Conservation (phyloP, 306 rosid species). For the Crataegus laevigata region DNA sequence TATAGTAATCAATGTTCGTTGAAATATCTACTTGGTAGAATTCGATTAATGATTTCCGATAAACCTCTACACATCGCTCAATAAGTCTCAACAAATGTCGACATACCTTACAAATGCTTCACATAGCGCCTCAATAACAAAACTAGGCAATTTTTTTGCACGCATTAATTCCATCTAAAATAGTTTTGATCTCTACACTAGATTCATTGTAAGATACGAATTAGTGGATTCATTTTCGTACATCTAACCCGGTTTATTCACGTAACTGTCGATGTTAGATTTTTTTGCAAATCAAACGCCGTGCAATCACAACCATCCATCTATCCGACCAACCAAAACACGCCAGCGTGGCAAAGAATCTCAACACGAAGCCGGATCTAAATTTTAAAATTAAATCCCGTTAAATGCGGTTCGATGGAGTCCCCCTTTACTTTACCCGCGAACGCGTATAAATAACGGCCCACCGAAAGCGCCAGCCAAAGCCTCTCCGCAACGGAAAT, state of each 20-base stretch:
- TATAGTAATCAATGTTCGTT: no score
- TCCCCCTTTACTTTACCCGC: neutral
- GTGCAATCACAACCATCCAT: neutral
- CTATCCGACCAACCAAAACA: neutral
- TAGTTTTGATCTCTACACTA: no score
- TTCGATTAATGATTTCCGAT: no score
- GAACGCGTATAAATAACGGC: neutral
- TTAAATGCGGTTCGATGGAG: constrained; percentile 11
- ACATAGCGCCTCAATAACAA: neutral
- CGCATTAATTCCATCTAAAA: neutral
- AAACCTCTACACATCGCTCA: neutral
- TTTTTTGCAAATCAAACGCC: neutral
- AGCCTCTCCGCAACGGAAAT: neutral
- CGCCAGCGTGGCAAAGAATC: neutral
- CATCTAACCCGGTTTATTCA: neutral
- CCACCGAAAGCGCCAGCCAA: neutral
- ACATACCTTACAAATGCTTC: neutral
- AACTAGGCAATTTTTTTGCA: no score
- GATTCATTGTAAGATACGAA: neutral
- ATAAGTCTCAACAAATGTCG: fast-evolving
- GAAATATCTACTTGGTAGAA: no score
- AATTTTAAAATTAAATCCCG: constrained; percentile 15
- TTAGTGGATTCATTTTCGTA: no score
- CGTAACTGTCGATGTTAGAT: neutral
- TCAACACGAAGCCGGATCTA: constrained; percentile 13